A percentile compares a stretch with the other conserved stretches of the same genome.
These are phyloP conservation scores for Trichoderma harzianum DNA, from an alignment of 2,329 filamentous ascomycete species.

Conservation along the genomic window DNA sequence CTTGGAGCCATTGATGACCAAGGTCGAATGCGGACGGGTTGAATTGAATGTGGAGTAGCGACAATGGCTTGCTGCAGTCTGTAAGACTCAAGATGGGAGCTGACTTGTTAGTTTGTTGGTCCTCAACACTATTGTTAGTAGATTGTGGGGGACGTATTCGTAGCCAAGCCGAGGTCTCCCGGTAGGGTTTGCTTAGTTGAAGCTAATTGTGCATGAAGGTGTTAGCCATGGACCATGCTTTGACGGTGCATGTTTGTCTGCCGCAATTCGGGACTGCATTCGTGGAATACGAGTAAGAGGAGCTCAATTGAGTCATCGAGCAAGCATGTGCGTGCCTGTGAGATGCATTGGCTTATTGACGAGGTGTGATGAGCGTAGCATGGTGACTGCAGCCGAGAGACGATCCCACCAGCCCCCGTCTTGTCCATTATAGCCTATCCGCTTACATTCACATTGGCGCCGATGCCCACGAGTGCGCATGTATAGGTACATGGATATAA, in stretches of 20 bases:
- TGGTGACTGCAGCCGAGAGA: background rate
- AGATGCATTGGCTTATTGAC: background rate
- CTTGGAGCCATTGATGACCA: background rate
- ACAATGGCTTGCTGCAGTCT: background rate
- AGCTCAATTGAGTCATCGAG: background rate
- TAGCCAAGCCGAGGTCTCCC: constrained; percentile 11
- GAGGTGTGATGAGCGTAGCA: background rate
- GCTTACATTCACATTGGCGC: background rate
- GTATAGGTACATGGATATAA: background rate
- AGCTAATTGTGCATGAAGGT: background rate
- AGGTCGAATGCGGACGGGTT: background rate
- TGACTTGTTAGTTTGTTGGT: constrained; percentile 1
- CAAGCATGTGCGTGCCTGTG: background rate
- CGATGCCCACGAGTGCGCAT: background rate
- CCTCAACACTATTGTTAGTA: constrained; percentile 12
- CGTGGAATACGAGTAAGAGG: background rate
- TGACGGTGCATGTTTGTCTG: background rate
- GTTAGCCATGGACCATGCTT: background rate
- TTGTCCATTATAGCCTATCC: background rate
- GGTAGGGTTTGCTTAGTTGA: constrained; percentile 9
- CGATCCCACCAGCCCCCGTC: background rate
- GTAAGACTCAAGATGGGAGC: background rate
- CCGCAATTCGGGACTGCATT: background rate
- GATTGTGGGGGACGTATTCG: constrained; percentile 12
- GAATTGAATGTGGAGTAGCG: background rate